Evolutionary conservation across 2,329 filamentous ascomycete species (phyloP).

Genomic region (Harringtonia lauricola): DNA sequence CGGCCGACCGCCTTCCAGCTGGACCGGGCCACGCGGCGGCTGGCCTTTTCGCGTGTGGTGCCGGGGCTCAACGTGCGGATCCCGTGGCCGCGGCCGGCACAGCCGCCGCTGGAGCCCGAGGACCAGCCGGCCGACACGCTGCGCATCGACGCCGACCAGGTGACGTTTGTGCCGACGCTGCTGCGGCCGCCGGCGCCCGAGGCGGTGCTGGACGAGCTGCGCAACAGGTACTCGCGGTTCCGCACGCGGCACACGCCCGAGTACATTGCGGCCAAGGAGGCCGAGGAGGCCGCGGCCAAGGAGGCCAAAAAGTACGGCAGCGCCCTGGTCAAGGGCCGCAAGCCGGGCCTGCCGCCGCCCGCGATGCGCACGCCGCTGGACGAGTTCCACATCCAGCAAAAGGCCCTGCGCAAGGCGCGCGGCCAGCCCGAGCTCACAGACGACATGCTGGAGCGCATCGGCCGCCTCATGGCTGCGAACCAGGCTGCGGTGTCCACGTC

Average conservation of each 20-base stretch:
- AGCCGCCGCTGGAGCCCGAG: conserved; percentile 32
- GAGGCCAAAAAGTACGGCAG: conserved; percentile 9
- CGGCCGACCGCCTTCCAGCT: conserved; percentile 37
- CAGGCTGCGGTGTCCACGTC: background rate
- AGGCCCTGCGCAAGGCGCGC: conserved; percentile 35
- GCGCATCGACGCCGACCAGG: conserved; percentile 62
- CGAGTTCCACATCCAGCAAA: conserved; percentile 46
- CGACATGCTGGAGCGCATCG: conserved; percentile 52
- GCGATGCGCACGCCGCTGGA: conserved; percentile 44
- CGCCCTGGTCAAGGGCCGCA: conserved; percentile 11
- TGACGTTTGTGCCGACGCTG: conserved; percentile 69
- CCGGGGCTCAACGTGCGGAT: conserved; percentile 62
- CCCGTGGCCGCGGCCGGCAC: conserved; percentile 54
- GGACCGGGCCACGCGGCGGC: conserved; percentile 37
- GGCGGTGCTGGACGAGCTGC: conserved; percentile 72
- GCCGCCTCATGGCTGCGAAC: conserved; percentile 47
- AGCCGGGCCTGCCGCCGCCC: conserved; percentile 23
- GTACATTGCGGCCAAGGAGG: conserved; percentile 46
- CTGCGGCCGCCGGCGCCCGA: conserved; percentile 67
- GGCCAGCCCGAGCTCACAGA: conserved; percentile 45
- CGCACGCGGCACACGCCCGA: conserved; percentile 68
- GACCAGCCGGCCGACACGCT: conserved; percentile 60
- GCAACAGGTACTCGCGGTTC: conserved; percentile 73
- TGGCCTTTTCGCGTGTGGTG: conserved; percentile 47
- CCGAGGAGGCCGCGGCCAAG: conserved; percentile 20